Conservation (phyloP, 2,329 filamentous ascomycete species). For the Nemania sp. region DNA sequence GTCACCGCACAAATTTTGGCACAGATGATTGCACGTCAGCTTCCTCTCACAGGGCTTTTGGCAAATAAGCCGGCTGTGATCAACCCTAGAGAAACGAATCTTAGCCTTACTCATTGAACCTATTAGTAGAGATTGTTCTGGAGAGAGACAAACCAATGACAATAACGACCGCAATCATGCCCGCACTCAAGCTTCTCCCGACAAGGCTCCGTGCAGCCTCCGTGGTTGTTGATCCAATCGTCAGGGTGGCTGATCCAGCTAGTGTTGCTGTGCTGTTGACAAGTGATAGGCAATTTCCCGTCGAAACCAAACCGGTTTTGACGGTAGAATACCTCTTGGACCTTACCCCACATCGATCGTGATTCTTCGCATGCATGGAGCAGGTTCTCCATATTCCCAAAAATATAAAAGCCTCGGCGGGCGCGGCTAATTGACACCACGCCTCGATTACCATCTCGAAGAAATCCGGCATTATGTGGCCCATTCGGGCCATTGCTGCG, state of each 20-base stretch:
- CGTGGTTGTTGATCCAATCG: constrained; percentile 51
- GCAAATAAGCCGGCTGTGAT: constrained; percentile 35
- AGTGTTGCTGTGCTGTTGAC: constrained; percentile 58
- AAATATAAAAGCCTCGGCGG: constrained; percentile 78
- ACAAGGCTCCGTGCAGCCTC: constrained; percentile 36
- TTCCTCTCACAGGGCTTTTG: constrained; percentile 32
- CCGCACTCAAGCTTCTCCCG: constrained; percentile 33
- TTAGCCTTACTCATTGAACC: constrained; percentile 6
- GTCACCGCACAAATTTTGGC: constrained; percentile 35
- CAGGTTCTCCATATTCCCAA: constrained; percentile 69
- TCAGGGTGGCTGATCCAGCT: constrained; percentile 55
- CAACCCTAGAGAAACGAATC: constrained; percentile 25
- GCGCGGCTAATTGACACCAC: constrained; percentile 70
- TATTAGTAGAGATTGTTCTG: not conserved
- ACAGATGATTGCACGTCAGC: constrained; percentile 35
- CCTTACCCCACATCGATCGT: constrained; percentile 44
- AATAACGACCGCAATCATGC: constrained; percentile 36
- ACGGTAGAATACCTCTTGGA: constrained; percentile 46
- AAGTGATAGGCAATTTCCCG: constrained; percentile 63
- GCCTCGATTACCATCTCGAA: constrained; percentile 62
- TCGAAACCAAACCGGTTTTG: constrained; percentile 39
- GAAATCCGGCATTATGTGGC: constrained; percentile 66
- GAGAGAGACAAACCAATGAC: constrained; percentile 38
- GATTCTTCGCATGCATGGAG: constrained; percentile 50
- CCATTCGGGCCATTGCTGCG: constrained; percentile 61